These are phyloP conservation scores for Fusarium irregulare DNA, from an alignment of 2,329 filamentous ascomycete species.

Conservation along the genomic window DNA sequence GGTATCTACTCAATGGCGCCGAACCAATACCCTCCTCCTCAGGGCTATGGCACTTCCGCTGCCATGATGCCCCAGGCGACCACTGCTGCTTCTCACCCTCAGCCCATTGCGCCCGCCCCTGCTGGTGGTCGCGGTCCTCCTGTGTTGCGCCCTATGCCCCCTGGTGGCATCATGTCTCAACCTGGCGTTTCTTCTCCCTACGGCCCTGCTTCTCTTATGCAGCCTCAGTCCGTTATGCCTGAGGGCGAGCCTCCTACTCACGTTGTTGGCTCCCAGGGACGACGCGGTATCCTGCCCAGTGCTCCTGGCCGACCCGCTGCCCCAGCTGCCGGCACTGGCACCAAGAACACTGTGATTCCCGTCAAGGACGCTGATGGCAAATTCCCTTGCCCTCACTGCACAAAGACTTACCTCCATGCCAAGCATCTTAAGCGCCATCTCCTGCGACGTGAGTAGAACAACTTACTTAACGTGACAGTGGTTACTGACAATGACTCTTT, in stretches of 20 bases:
- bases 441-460: slow-evolving; percentile 82
- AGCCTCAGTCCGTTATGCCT: slow-evolving; percentile 65
- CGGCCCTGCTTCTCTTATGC: slow-evolving; percentile 67
- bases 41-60: slow-evolving; percentile 66
- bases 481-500: slow-evolving; percentile 46
- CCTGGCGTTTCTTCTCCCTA: slow-evolving; percentile 70
- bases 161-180: slow-evolving; percentile 71
- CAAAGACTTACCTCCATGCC: slow-evolving; percentile 96
- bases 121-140: slow-evolving; percentile 66
- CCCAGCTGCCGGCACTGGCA: slow-evolving; percentile 73
- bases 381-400: slow-evolving; percentile 97
- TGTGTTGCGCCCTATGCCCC: slow-evolving; percentile 76
- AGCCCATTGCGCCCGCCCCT: slow-evolving; percentile 80
- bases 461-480: slow-evolving; percentile 43
- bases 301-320: slow-evolving; percentile 87
- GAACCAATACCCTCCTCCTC: slow-evolving; percentile 65
- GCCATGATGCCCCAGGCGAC: slow-evolving; percentile 75
- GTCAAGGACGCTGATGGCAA: slow-evolving; percentile 98
- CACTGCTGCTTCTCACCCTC: slow-evolving; percentile 75
- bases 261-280: slow-evolving; percentile 93
- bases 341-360: slow-evolving; percentile 86
- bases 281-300: slow-evolving; percentile 90
- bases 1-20: slow-evolving; percentile 67
- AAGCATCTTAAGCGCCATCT: slow-evolving; percentile 98
- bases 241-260: slow-evolving; percentile 80